These are phyloP conservation scores for Rhynchospora breviuscula DNA, from an alignment of 176 grass and related monocot species.

Conservation along the genomic window DNA sequence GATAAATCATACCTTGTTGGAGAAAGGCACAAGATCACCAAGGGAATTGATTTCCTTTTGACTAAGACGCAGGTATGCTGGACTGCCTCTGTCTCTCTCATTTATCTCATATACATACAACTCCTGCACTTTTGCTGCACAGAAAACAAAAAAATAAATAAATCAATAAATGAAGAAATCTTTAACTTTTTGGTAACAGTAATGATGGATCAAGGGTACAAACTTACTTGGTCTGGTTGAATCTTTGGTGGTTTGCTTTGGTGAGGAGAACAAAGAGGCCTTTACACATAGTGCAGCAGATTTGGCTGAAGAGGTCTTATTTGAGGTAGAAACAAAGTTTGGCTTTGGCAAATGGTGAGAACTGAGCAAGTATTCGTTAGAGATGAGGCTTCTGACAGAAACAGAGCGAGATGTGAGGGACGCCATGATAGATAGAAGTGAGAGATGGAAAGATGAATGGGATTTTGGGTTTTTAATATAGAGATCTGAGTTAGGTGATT, in stretches of 20 bases:
- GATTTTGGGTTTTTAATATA: not conserved
- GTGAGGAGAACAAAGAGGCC: slow-evolving; percentile 24
- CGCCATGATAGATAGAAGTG: slow-evolving; percentile 4
- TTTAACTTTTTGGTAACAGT: not conserved
- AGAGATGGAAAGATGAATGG: not conserved
- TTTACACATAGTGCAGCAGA: slow-evolving; percentile 5
- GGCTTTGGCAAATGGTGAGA: slow-evolving; percentile 11
- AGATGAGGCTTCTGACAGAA: slow-evolving; percentile 3
- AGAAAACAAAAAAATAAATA: not conserved
- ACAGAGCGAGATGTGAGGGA: slow-evolving; percentile 17
- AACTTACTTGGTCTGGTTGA: slow-evolving; percentile 25
- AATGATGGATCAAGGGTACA: not conserved
- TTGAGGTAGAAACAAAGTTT: not conserved
- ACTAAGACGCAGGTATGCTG: slow-evolving; percentile 61
- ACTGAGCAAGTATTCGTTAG: not conserved
- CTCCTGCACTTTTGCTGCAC: slow-evolving; percentile 61
- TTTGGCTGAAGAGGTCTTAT: not conserved
- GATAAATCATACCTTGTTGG: slow-evolving; percentile 51
- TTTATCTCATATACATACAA: slow-evolving; percentile 75
- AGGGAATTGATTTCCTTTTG: slow-evolving; percentile 69
- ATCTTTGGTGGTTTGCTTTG: slow-evolving; percentile 25
- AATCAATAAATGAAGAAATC: not conserved
- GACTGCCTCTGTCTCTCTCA: slow-evolving; percentile 70
- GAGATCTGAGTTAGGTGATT: not conserved
- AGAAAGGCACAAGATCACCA: slow-evolving; percentile 87